Base-by-base conservation (phyloP, 805 yeast genomes). In the Hanseniaspora lindneri region DNA sequence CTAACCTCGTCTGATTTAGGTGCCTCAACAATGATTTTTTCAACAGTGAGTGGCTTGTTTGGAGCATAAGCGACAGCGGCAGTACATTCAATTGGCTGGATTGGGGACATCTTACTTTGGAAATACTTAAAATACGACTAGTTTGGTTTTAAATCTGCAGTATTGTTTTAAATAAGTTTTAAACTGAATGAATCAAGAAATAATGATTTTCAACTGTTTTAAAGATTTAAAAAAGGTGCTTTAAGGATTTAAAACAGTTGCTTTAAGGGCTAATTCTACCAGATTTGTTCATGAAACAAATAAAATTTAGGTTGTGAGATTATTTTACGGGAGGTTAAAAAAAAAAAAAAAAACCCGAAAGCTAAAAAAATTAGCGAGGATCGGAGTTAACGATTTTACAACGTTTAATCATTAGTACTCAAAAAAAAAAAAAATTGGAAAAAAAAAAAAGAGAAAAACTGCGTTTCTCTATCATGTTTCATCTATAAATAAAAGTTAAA, bases 31-130 rank as follows among this genome's bases (percentile, higher is more conserved):
- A 82, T 86, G 56, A 92, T 75, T 52, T 83, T 83, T 68, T 92
- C 98, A 51, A 92, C 74, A 36, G 78, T 60, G 58, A 92, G 74
- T 51, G 85, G 85, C 63, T 83, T 77, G 41, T 80, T 85, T 25
- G 97, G 92, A 64, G 82, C 95, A 89, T 97, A 89, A 56, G 97
- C 96, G 59, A 92, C 85, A 43, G 98, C 99, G 51, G 99, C 98
- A 62, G 78, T 74, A 71, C 97, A 92, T 41, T 78, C 77, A 61
- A 88, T 87, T 54, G 77, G 70, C 55, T 69, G 58, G 20, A 67
- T 67, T 35, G 51, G 57, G 42, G 66, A 39, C 51, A 47, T 47
- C n/a, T 14, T 41, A 17, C 3, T 16, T 39, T 21, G n/a, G 7
- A 17, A 17, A 5, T 35, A 35, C 19, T 17, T 14, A 8, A 30